Base-by-base conservation (phyloP, 768 basidiomycete genomes). In the Hygrocybe punicea region DNA sequence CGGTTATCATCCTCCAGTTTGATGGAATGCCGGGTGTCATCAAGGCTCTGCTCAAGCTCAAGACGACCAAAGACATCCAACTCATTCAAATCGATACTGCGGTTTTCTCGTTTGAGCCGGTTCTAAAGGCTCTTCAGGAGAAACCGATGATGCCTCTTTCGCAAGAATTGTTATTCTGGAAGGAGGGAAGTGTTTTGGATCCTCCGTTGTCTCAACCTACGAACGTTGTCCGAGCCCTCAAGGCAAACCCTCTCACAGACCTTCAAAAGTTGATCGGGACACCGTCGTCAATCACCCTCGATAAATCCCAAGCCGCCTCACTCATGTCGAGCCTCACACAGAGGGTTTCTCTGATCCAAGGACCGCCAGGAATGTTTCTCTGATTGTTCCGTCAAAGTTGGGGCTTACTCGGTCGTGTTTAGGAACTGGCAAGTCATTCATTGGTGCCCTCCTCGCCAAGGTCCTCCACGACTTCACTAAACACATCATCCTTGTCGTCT, bases 371-470 rank as follows among this genome's bases (percentile, higher is more conserved):
- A 86, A 67, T 19, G 76, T 66, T 9, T 3, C 8, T 21, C 47
- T 33, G 13, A 21, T 17, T 50, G 42, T 21, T 23, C 25, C 10
- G 11, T 23, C 39, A 23, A n/a, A 51, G 24, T 56, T 25, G 42
- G 25, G 46, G 53, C 8, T 44, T 42, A 7, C 49, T 33, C 16
- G 48, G 24, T 46, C 36, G 33, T 16, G 19, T 21, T 23, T 25
- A 87, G 87, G 87, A 1, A 89, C 87, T 0, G 87, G 87, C 1
- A 89, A 89, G 56, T 87, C 85, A 0, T 87, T 87, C 63, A 83
- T 89, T 21, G 87, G 87, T 0, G 84, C 84, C 0, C 73, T 88
- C 1, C 68, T 88, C 0, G 85, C 84, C 0, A 88, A 87, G 61
- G 71, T 78, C 3, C 67, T 87, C 4, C 78, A 86, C 48, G 76